Conservation (phyloP, 2,329 filamentous ascomycete genomes). For the Phyllosticta paracitricarpa region DNA sequence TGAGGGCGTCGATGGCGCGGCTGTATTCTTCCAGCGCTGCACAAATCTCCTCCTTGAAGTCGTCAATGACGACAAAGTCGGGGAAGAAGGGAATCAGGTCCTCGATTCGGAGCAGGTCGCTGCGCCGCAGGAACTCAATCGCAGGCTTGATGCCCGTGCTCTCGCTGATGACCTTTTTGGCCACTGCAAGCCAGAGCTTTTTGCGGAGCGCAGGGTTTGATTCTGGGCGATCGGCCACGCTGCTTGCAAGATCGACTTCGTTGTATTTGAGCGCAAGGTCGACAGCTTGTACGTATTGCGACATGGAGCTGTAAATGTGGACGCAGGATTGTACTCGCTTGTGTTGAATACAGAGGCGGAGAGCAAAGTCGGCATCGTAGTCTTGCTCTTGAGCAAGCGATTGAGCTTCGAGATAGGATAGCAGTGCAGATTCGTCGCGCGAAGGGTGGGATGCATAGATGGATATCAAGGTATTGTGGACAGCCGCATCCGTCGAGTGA, state of each 20-base stretch:
- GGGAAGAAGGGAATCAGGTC: conserved; percentile 98
- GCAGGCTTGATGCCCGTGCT: conserved; percentile 75
- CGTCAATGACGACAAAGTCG: conserved; percentile 96
- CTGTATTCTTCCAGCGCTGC: conserved; percentile 86
- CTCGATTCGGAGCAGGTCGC: conserved; percentile 86
- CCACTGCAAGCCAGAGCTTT: conserved; percentile 89
- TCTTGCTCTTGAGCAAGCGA: conserved; percentile 61
- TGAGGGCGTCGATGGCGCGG: conserved; percentile 77
- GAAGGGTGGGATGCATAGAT: conserved; percentile 85
- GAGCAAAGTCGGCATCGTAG: conserved; percentile 92
- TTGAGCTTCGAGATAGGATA: conserved; percentile 85
- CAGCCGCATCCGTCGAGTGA: conserved; percentile 68
- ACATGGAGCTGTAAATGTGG: conserved; percentile 95
- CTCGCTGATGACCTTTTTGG: conserved; percentile 83
- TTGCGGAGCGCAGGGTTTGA: conserved; percentile 71
- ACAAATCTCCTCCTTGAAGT: conserved; percentile 98
- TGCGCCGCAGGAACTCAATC: conserved; percentile 86
- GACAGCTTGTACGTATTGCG: conserved; percentile 85
- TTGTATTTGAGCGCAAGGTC: conserved; percentile 84
- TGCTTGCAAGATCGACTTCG: conserved; percentile 78
- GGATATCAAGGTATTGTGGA: conserved; percentile 94
- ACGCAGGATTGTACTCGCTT: conserved; percentile 88
- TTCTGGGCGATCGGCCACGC: conserved; percentile 54
- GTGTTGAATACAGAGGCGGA: conserved; percentile 90
- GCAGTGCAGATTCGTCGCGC: conserved; percentile 71